phyloP scores from a whole-genome alignment of 495 filamentous ascomycete species.

The Tuber calosporum region DNA sequence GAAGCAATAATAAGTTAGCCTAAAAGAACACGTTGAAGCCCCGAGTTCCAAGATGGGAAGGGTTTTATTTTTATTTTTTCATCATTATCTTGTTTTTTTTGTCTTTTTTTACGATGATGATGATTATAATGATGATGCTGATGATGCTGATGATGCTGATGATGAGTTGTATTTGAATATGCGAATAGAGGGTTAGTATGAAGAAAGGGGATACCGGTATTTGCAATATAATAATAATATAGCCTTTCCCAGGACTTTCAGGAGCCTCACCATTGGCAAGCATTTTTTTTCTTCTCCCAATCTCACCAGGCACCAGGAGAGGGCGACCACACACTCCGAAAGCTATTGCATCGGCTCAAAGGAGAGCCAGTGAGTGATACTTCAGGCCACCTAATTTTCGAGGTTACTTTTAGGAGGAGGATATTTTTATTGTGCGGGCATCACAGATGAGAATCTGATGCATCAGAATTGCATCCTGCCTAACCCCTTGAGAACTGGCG shows the following conservation, averaged over 20 bases:
- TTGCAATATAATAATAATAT: neutral
- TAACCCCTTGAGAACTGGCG: neutral
- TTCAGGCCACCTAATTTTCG: neutral
- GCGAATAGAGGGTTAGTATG: neutral
- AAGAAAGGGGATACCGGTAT: neutral
- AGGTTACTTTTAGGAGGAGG: neutral
- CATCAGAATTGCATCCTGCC: neutral
- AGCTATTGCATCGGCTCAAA: neutral
- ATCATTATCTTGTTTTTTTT: neutral
- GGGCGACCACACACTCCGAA: neutral
- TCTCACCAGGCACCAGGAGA: neutral
- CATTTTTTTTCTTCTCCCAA: neutral
- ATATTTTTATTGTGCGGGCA: neutral
- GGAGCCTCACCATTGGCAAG: neutral
- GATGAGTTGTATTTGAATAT: neutral
- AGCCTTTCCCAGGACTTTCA: neutral
- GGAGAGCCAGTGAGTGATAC: neutral
- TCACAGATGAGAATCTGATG: neutral
- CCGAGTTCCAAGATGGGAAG: neutral
- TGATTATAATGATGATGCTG: too few species aligned
- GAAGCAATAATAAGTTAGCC: neutral
- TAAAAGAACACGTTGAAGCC: neutral
- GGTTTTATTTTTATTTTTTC: neutral
- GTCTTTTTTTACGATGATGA: too few species aligned
- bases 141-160: too few species aligned